Conservation (phyloP, 495 filamentous ascomycete species). For the Neurospora africana region DNA sequence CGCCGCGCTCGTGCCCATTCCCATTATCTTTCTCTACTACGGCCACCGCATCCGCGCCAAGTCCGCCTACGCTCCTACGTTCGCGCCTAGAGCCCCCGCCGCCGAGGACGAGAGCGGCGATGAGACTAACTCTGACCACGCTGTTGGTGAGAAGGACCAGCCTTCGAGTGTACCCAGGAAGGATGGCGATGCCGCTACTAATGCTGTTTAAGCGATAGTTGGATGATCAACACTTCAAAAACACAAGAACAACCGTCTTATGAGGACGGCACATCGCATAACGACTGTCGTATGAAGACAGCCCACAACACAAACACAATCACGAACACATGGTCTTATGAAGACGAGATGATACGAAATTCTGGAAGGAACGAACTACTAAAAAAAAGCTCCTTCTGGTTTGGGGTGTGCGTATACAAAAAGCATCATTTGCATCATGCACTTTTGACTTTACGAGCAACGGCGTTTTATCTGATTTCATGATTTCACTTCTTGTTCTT, state of each 20-base stretch:
- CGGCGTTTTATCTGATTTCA: background rate
- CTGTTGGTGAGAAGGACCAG: background rate
- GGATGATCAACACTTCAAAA: background rate
- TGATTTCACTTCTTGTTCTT: background rate
- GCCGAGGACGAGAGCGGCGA: background rate
- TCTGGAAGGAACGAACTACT: background rate
- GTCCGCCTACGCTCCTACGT: slow-evolving; percentile 58
- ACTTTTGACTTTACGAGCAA: background rate
- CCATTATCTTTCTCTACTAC: slow-evolving; percentile 53
- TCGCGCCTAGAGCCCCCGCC: background rate
- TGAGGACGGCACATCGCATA: background rate
- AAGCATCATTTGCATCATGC: background rate
- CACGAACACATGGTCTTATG: background rate
- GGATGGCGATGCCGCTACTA: slow-evolving; percentile 15
- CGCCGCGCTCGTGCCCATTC: slow-evolving; percentile 59
- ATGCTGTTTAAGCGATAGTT: background rate
- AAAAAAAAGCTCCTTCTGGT: background rate
- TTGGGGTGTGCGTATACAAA: background rate
- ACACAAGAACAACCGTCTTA: background rate
- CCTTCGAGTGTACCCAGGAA: background rate
- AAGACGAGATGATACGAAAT: background rate
- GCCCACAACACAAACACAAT: background rate
- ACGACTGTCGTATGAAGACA: background rate
- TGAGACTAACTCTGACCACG: slow-evolving; percentile 2
- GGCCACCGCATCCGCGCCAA: slow-evolving; percentile 54